Conservation (phyloP, 2,329 filamentous ascomycete genomes). For the Phyllosticta citrichinensis region DNA sequence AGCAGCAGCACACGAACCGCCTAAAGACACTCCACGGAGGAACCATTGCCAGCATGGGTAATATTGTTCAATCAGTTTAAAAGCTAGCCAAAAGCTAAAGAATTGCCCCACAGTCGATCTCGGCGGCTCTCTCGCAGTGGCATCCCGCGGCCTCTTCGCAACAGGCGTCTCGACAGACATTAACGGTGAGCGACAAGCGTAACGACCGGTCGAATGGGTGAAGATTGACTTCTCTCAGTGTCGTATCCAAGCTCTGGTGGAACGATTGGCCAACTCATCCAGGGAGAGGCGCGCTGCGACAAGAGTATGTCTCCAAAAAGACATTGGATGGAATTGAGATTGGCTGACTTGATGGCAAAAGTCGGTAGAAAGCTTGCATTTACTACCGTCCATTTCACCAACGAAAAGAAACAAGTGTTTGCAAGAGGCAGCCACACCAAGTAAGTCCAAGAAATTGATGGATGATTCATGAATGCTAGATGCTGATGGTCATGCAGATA, state of each 20-base stretch:
- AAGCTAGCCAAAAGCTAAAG: not conserved
- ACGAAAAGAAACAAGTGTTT: slow-evolving; percentile 48
- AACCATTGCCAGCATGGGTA: slow-evolving; percentile 62
- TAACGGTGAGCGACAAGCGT: slow-evolving; percentile 34
- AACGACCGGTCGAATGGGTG: not conserved
- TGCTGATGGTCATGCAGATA: slow-evolving; percentile 32
- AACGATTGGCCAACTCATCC: slow-evolving; percentile 49
- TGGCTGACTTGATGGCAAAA: slow-evolving; percentile 16
- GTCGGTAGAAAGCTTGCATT: slow-evolving; percentile 57
- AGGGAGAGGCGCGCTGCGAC: slow-evolving; percentile 54
- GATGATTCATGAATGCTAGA: not conserved
- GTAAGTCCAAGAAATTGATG: slow-evolving; percentile 24
- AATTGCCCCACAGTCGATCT: slow-evolving; percentile 43
- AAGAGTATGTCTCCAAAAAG: slow-evolving; percentile 41
- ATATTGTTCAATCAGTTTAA: not conserved
- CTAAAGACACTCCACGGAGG: slow-evolving; percentile 68
- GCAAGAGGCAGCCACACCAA: slow-evolving; percentile 60
- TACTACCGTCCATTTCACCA: slow-evolving; percentile 52
- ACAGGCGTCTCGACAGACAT: slow-evolving; percentile 60
- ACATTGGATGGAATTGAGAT: not conserved
- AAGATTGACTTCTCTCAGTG: slow-evolving; percentile 28
- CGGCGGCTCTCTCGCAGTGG: slow-evolving; percentile 56
- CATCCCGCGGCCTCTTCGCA: slow-evolving; percentile 53
- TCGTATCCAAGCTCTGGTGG: slow-evolving; percentile 56
- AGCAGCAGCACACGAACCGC: slow-evolving; percentile 71